Evolutionary conservation across 2,329 filamentous ascomycete species (phyloP), one percentile per base, ranked within the genome.

Genomic region (Neofusicoccum parvum): DNA sequence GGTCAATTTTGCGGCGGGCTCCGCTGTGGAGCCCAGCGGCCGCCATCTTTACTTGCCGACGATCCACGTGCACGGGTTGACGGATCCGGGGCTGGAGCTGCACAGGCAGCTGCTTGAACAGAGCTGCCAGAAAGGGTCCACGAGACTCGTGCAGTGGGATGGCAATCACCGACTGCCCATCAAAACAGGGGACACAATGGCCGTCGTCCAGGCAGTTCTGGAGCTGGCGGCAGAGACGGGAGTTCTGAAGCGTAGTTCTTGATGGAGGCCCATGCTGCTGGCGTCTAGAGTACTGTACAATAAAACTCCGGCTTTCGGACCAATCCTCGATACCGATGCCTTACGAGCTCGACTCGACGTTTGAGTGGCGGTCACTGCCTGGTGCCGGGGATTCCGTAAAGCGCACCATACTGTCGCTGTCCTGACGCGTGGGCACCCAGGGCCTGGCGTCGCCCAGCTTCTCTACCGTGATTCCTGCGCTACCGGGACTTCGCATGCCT

Each of bases 111-210:
- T 89, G 69, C 72, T 87, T 62, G 75, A 85, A 9, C 76, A 85
- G 59, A 92, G 88, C 73, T 91, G 87, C 72, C 81, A 86, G 58
- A 72, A 79, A 7, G 82, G 80, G 0, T 86, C 79, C 3, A 79
- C 84, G 6, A 82, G 77, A 45, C 67, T 92, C 53, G 75, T 94
- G 1, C 88, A 92, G 75, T 94, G 90, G 91, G 84, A 91, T 65
- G 91, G 90, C 0, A 83, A 82, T 1, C 91, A 94, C 74, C 79
- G 91, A 5, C 80, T 94, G 58, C 89, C 90, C 2, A 83, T 94
- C 67, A 91, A 90, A 80, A 80, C 79, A 20, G 78, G 76, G 36
- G 90, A 93, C 75, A 89, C 92, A 6, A 15, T 20, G 27, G 37
- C 32, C 4, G 12, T 56, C 34, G 51, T 56, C 17, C 34, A 56